Conservation (phyloP, 1,284 basidiomycete genomes). For the Stygiomarasmius scandens region DNA sequence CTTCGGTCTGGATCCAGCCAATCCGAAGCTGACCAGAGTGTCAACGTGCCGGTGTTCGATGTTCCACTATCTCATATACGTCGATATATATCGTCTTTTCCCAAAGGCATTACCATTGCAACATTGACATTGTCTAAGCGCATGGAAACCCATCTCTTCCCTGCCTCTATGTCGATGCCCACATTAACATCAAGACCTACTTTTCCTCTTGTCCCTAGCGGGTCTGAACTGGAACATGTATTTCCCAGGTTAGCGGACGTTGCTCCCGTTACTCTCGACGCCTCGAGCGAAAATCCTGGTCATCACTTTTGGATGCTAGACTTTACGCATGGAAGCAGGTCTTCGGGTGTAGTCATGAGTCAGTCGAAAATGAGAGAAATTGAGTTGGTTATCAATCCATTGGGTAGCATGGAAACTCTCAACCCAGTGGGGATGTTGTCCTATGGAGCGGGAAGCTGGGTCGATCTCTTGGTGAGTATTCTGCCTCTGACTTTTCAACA, state of each 20-base stretch:
- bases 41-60: conserved; percentile 47
- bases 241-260: conserved; percentile 48
- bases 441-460: conserved; percentile 65
- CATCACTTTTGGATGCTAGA: conserved; percentile 68
- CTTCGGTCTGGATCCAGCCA: conserved; percentile 38
- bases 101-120: conserved; percentile 56
- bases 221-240: conserved; percentile 47
- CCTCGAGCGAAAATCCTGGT: conserved; percentile 19
- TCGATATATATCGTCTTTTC: conserved; percentile 40
- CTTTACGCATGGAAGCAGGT: conserved; percentile 60
- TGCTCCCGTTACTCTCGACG: conserved; percentile 25
- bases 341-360: conserved; percentile 65
- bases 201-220: conserved; percentile 44
- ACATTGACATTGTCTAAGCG: conserved; percentile 55
- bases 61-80: conserved; percentile 54
- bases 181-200: conserved; percentile 47
- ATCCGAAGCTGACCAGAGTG: conserved; percentile 19
- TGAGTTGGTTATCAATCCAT: conserved; percentile 59
- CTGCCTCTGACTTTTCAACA: conserved; percentile 1
- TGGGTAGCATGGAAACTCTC: conserved; percentile 48
- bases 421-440: conserved; percentile 48
- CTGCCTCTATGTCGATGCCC: conserved; percentile 44
- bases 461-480: conserved; percentile 62
- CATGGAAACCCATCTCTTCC: conserved; percentile 39
- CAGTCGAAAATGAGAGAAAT: conserved; percentile 72